phyloP scores from a whole-genome alignment of 2,329 filamentous ascomycete genomes.

The Diplodia sapinea region DNA sequence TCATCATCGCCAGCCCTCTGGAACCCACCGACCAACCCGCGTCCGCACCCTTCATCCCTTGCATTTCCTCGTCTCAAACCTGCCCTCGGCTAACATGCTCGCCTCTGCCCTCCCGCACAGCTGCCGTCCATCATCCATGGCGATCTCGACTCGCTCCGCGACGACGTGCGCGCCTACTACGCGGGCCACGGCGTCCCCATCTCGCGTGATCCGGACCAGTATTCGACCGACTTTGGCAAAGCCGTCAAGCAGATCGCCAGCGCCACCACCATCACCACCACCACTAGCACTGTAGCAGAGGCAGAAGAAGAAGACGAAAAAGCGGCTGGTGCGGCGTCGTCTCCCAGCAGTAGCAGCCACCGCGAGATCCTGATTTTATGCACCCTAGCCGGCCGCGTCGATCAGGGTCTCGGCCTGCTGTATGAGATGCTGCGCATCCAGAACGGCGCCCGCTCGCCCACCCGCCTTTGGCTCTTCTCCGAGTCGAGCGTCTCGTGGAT shows the following conservation, averaged over 20 bases:
- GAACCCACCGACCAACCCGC: background rate
- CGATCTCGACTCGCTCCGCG: slow-evolving; percentile 83
- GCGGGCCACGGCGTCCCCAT: slow-evolving; percentile 58
- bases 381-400: slow-evolving; percentile 85
- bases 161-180: slow-evolving; percentile 70
- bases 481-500: slow-evolving; percentile 82
- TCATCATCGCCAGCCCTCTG: background rate
- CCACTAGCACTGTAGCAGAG: slow-evolving; percentile 35
- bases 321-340: too few species aligned
- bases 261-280: slow-evolving; percentile 41
- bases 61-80: slow-evolving; percentile 1
- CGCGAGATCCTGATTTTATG: slow-evolving; percentile 77
- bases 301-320: background rate
- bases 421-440: slow-evolving; percentile 75
- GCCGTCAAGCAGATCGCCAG: slow-evolving; percentile 63
- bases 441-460: slow-evolving; percentile 45
- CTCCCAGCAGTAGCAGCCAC: background rate
- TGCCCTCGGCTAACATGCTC: background rate
- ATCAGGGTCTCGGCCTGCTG: slow-evolving; percentile 88
- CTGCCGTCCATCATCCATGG: slow-evolving; percentile 73
- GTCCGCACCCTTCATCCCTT: background rate
- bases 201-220: slow-evolving; percentile 74
- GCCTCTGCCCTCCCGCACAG: slow-evolving; percentile 33
- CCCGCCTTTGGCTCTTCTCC: slow-evolving; percentile 75
- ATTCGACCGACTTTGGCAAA: slow-evolving; percentile 91